Percentiles rank a stretch among this genome's conserved stretches.
These are phyloP conservation scores for Dactylonectria macrodidyma DNA, from an alignment of 2,329 filamentous ascomycete genomes.

Conservation along the genomic window DNA sequence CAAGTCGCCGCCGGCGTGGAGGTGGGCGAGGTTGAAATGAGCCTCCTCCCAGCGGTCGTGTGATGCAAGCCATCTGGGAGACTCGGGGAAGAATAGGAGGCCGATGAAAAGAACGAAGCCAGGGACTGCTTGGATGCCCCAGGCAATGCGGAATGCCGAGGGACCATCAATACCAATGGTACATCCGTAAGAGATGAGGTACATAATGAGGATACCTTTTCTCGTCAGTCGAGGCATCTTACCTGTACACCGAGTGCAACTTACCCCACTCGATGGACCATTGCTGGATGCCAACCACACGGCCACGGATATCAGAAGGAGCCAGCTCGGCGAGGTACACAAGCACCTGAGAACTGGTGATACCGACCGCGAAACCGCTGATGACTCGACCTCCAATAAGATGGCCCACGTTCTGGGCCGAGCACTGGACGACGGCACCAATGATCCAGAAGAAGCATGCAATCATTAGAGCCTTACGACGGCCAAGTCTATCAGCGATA, in stretches of 20 bases:
- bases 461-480: constrained; percentile 61
- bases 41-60: constrained; percentile 73
- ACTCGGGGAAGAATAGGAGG: constrained; percentile 73
- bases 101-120: constrained; percentile 70
- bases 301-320: constrained; percentile 69
- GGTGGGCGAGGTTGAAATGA: constrained; percentile 65
- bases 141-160: constrained; percentile 74
- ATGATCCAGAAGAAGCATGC: constrained; percentile 66
- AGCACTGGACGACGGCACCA: constrained; percentile 72
- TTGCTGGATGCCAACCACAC: constrained; percentile 80
- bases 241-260: neutral
- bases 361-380: constrained; percentile 76
- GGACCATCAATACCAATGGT: constrained; percentile 66
- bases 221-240: constrained; percentile 13
- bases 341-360: constrained; percentile 77
- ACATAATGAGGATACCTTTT: constrained; percentile 78
- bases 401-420: constrained; percentile 70
- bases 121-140: constrained; percentile 76
- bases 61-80: constrained; percentile 74
- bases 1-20: constrained; percentile 70
- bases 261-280: constrained; percentile 77
- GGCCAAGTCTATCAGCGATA: constrained; percentile 63
- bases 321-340: constrained; percentile 79
- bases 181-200: constrained; percentile 76
- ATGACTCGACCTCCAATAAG: constrained; percentile 71